Evolutionary conservation across 2,329 filamentous ascomycete genomes (phyloP).

Genomic region (Fusarium tupiense): DNA sequence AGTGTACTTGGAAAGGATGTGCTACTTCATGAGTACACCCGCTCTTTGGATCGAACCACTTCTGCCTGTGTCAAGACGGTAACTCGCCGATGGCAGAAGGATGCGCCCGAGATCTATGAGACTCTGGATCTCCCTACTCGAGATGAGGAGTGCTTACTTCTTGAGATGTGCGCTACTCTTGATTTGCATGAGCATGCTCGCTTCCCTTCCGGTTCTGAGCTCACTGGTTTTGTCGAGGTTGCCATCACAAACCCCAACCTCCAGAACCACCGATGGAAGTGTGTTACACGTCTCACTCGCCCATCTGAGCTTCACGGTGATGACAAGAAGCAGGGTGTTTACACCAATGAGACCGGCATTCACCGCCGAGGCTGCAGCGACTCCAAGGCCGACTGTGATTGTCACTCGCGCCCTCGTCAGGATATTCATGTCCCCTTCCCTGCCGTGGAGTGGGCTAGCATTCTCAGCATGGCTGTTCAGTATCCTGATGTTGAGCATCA

Average conservation of each 20-base stretch:
- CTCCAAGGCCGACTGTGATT: slow-evolving; percentile 60
- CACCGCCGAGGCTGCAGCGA: slow-evolving; percentile 64
- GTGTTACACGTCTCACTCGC: slow-evolving; percentile 66
- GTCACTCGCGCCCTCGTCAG: slow-evolving; percentile 57
- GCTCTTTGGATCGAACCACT: slow-evolving; percentile 63
- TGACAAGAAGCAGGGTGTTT: slow-evolving; percentile 55
- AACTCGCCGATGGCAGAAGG: slow-evolving; percentile 65
- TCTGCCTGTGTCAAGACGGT: slow-evolving; percentile 65
- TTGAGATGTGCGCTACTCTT: slow-evolving; percentile 71
- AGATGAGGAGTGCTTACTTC: slow-evolving; percentile 64
- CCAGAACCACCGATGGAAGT: slow-evolving; percentile 68
- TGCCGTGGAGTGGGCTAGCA: slow-evolving; percentile 66
- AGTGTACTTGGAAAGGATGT: slow-evolving; percentile 62
- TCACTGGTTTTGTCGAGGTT: slow-evolving; percentile 69
- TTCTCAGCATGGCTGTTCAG: slow-evolving; percentile 65
- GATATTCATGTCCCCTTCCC: slow-evolving; percentile 67
- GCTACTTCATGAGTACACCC: slow-evolving; percentile 68
- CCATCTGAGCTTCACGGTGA: slow-evolving; percentile 64
- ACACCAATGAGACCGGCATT: slow-evolving; percentile 61
- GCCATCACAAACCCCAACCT: slow-evolving; percentile 63
- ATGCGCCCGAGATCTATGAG: slow-evolving; percentile 66
- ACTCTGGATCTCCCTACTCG: slow-evolving; percentile 59
- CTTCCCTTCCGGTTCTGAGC: slow-evolving; percentile 68
- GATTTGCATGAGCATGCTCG: slow-evolving; percentile 66
- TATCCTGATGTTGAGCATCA: slow-evolving; percentile 58